A percentile compares a stretch with the other conserved stretches of the same genome.
Conservation (phyloP, 352 stramenopile genomes). For the Phytophthora foliorum region DNA sequence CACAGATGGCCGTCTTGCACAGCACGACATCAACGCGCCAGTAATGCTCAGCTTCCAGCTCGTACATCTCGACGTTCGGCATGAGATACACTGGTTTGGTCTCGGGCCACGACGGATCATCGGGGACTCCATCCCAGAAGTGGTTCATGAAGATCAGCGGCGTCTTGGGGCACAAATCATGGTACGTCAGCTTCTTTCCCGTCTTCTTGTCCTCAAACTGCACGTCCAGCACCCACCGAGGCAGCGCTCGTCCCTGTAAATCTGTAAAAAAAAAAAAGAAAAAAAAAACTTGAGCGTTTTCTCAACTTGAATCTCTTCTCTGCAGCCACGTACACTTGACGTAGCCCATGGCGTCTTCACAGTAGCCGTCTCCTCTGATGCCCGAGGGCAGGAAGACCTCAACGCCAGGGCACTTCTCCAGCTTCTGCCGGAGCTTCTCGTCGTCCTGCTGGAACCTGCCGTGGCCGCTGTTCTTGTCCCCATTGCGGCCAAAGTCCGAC, state of each 20-base stretch:
- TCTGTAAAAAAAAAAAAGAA: constrained; percentile 37
- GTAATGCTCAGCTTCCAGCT: constrained; percentile 61
- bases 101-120: constrained; percentile 33
- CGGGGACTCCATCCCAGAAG: constrained; percentile 53
- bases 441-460: constrained; percentile 47
- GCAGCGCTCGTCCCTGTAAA: constrained; percentile 55
- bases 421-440: constrained; percentile 46
- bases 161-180: constrained; percentile 58
- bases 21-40: constrained; percentile 62
- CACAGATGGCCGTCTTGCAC: constrained; percentile 67
- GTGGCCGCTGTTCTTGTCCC: constrained; percentile 17
- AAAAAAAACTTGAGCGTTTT: constrained; percentile 1
- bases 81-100: constrained; percentile 52
- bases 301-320: neutral
- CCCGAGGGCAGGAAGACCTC: constrained; percentile 66
- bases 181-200: constrained; percentile 53
- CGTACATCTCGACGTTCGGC: constrained; percentile 68
- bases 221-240: constrained; percentile 55
- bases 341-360: constrained; percentile 79
- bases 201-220: constrained; percentile 53
- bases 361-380: constrained; percentile 70
- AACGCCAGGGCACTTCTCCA: constrained; percentile 63
- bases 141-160: constrained; percentile 61
- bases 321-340: constrained; percentile 57
- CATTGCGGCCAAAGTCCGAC: constrained; percentile 39